Percentiles rank a stretch among this genome's conserved stretches.
Conservation (phyloP, 306 rosid species). For the Lotus japonicus region DNA sequence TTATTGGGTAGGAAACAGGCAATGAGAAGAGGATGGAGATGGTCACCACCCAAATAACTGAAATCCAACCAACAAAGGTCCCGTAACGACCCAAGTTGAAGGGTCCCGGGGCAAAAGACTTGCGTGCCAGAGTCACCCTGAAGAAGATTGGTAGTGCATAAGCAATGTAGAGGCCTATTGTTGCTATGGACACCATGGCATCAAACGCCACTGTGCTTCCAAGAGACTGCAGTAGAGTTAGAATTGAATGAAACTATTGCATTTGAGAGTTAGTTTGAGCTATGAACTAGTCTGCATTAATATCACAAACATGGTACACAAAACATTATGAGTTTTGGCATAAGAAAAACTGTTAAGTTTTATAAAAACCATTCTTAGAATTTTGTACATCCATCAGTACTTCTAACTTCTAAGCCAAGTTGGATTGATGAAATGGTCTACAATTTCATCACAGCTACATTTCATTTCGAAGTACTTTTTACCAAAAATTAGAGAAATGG, state of each 20-base stretch:
- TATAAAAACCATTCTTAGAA: background rate
- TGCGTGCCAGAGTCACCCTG: conserved; percentile 63
- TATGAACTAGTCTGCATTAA: background rate
- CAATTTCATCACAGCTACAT: background rate
- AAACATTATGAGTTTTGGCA: too few species aligned
- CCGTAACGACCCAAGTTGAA: conserved; percentile 50
- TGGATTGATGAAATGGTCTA: background rate
- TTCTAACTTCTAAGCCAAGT: background rate
- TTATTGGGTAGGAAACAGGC: conserved; percentile 57
- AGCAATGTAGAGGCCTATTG: conserved; percentile 65
- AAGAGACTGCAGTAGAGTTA: conserved; percentile 46
- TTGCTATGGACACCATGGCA: conserved; percentile 74
- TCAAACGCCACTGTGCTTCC: conserved; percentile 71
- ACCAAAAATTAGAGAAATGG: background rate
- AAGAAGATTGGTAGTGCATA: conserved; percentile 73
- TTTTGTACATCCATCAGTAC: background rate
- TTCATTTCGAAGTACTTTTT: background rate
- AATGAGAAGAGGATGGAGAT: conserved; percentile 34
- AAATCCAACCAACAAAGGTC: conserved; percentile 39
- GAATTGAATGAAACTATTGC: background rate
- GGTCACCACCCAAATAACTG: conserved; percentile 26
- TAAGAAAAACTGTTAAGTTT: too few species aligned
- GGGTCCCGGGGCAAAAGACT: conserved; percentile 49
- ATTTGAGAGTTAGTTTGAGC: background rate
- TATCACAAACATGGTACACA: background rate